These are phyloP conservation scores for Ascodesmis nigricans DNA, from an alignment of 495 filamentous ascomycete genomes.

Conservation along the genomic window DNA sequence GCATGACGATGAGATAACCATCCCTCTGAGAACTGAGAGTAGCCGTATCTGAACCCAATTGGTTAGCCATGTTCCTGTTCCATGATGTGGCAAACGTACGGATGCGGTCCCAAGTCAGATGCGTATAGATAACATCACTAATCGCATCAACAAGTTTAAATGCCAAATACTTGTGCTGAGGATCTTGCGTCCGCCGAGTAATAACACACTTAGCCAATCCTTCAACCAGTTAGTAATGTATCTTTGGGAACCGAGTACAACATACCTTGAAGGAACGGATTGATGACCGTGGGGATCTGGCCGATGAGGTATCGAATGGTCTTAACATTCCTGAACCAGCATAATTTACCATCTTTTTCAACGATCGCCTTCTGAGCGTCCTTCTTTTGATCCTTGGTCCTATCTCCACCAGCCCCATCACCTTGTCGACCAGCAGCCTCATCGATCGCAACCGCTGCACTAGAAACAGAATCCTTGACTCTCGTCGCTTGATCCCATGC, in stretches of 20 bases:
- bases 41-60: too few species aligned
- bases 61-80: constrained; percentile 2
- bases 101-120: constrained; percentile 20
- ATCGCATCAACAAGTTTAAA: constrained; percentile 54
- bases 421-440: constrained; percentile 13
- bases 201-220: constrained; percentile 59
- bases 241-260: neutral
- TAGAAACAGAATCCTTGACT: constrained; percentile 28
- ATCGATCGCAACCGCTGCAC: constrained; percentile 26
- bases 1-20: constrained; percentile 57
- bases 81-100: constrained; percentile 6
- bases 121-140: constrained; percentile 35
- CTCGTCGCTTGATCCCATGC: constrained; percentile 43
- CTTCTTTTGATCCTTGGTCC: constrained; percentile 19
- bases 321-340: constrained; percentile 55
- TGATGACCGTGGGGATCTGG: constrained; percentile 33
- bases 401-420: constrained; percentile 6
- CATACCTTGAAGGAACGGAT: constrained; percentile 21
- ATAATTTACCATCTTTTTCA: constrained; percentile 28
- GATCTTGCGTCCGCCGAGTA: constrained; percentile 43
- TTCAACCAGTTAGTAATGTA: constrained; percentile 3
- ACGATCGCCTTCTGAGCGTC: constrained; percentile 24
- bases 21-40: constrained; percentile 28
- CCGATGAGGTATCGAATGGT: constrained; percentile 54
- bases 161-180: constrained; percentile 38